Evolutionary conservation across 176 grass and related monocot genomes (phyloP).

Genomic region (Alopecurus myosuroides): DNA sequence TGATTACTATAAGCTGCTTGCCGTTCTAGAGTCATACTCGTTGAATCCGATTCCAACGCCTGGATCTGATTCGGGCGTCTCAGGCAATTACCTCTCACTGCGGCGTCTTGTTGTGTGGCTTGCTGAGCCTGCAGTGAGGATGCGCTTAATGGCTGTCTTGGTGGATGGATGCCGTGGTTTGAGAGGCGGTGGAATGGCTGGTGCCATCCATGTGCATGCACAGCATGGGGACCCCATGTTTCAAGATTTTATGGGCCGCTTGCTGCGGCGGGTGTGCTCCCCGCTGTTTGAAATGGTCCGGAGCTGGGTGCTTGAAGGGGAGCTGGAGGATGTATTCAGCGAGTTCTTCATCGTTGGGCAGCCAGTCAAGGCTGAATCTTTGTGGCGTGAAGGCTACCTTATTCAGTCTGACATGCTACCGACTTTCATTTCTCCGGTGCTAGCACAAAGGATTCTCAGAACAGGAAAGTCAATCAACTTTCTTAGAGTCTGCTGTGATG

Average conservation of each 20-base stretch:
- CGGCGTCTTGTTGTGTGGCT: conserved; percentile 80
- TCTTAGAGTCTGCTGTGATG: conserved; percentile 88
- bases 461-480: conserved; percentile 96
- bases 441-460: conserved; percentile 78
- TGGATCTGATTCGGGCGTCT: conserved; percentile 65
- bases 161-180: conserved; percentile 61
- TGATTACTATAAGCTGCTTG: conserved; percentile 84
- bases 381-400: conserved; percentile 85
- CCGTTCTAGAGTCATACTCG: conserved; percentile 72
- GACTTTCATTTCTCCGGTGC: conserved; percentile 76
- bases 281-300: conserved; percentile 95
- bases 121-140: conserved; percentile 69
- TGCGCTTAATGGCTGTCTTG: conserved; percentile 90
- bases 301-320: conserved; percentile 84
- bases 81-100: conserved; percentile 79
- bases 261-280: conserved; percentile 73
- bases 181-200: conserved; percentile 81
- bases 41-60: conserved; percentile 66
- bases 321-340: conserved; percentile 78
- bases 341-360: conserved; percentile 92
- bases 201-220: conserved; percentile 68
- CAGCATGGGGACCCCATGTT: conserved; percentile 87
- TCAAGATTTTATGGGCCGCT: conserved; percentile 82
- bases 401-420: conserved; percentile 87
- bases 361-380: conserved; percentile 77